A percentile compares a stretch with the other conserved stretches of the same genome.
Evolutionary conservation across 2,329 filamentous ascomycete species (phyloP).

Genomic region (Trichoderma asperellum): DNA sequence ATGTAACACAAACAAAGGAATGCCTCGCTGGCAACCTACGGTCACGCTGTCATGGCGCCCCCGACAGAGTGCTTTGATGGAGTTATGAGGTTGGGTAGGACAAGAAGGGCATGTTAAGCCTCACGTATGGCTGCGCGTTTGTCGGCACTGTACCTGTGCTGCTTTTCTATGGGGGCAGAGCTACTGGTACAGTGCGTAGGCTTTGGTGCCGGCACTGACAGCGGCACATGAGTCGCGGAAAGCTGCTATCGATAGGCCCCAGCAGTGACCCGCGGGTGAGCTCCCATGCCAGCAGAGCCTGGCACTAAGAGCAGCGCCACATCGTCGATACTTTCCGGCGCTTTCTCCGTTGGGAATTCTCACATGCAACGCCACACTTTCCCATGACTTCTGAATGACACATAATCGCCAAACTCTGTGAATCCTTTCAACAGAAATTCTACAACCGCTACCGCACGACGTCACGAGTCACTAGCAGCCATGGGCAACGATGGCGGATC

Average conservation of each 20-base stretch:
- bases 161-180: neutral
- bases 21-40: constrained; percentile 27
- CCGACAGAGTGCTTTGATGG: constrained; percentile 22
- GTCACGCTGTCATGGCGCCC: constrained; percentile 28
- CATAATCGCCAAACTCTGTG: neutral
- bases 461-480: neutral
- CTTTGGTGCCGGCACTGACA: constrained; percentile 1
- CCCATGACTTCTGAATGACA: neutral
- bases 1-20: constrained; percentile 21
- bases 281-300: neutral
- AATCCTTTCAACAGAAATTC: neutral
- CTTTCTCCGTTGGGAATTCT: neutral
- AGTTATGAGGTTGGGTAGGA: constrained; percentile 22
- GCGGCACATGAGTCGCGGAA: constrained; percentile 29
- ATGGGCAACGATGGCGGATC: constrained; percentile 99
- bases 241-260: constrained; percentile 26
- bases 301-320: neutral
- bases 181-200: neutral
- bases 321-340: constrained; percentile 1
- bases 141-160: constrained; percentile 17
- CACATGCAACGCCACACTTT: neutral
- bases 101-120: constrained; percentile 23
- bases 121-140: constrained; percentile 22
- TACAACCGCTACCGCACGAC: neutral
- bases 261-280: constrained; percentile 1